Conservation (phyloP, 139 green algal genomes). For the Limnomonas spitsbergensis region DNA sequence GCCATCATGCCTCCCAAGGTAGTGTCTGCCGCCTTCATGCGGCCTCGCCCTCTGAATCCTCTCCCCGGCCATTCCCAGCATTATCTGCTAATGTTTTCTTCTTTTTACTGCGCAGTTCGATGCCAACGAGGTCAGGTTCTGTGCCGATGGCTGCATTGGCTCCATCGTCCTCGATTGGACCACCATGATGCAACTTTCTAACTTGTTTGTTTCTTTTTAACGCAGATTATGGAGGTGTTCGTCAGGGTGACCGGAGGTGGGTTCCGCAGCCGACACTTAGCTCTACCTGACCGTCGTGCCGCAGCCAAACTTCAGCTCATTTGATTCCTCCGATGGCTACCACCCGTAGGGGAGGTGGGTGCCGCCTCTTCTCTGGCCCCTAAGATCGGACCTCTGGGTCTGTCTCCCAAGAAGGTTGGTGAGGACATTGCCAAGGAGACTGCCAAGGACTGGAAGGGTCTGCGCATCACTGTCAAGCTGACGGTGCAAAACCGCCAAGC, state of each 20-base stretch:
- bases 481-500: slow-evolving; percentile 97
- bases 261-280: background rate
- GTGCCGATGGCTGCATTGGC: background rate
- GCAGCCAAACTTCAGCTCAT: background rate
- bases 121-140: slow-evolving; percentile 60
- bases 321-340: background rate
- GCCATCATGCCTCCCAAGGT: background rate
- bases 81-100: background rate
- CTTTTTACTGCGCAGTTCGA: slow-evolving; percentile 73
- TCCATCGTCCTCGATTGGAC: background rate
- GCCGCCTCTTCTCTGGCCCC: slow-evolving; percentile 96
- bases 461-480: slow-evolving; percentile 97
- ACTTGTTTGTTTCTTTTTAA: background rate
- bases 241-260: slow-evolving; percentile 88
- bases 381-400: slow-evolving; percentile 98
- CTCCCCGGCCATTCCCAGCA: background rate
- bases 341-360: slow-evolving; percentile 88
- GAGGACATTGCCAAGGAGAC: slow-evolving; percentile 99
- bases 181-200: background rate
- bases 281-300: background rate
- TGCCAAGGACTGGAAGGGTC: slow-evolving; percentile 97
- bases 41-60: background rate
- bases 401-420: slow-evolving; percentile 99
- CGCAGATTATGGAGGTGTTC: slow-evolving; percentile 82
- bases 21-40: background rate